phyloP scores from a whole-genome alignment of 495 filamentous ascomycete genomes.

The Jackrogersella minutella region DNA sequence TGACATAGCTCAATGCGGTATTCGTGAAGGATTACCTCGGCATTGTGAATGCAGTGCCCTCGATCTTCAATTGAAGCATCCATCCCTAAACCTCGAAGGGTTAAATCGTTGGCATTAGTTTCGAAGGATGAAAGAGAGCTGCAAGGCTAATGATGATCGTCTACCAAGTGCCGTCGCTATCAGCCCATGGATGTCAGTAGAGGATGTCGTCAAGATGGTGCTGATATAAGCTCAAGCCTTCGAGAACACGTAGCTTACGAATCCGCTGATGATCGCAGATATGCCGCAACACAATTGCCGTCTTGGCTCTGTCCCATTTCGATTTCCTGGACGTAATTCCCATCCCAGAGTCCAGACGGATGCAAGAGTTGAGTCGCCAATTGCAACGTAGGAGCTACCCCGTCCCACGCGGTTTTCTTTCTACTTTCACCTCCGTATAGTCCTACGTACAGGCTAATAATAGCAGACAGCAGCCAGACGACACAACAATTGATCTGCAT shows the following conservation, averaged over 20 bases:
- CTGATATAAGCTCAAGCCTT: conserved; percentile 12
- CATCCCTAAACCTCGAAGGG: conserved; percentile 1
- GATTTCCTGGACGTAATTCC: not conserved
- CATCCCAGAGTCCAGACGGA: conserved; percentile 3
- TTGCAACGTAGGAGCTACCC: not conserved
- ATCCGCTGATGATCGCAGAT: not conserved
- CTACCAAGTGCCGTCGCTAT: not conserved
- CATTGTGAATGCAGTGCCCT: conserved; percentile 10
- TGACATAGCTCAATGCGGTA: conserved; percentile 10
- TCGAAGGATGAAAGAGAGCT: not conserved
- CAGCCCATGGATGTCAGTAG: not conserved
- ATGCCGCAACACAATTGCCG: conserved; percentile 3
- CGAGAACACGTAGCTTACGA: conserved; percentile 8
- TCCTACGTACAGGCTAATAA: conserved; percentile 14
- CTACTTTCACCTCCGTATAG: not conserved
- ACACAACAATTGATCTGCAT: not conserved
- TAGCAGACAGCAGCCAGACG: not conserved
- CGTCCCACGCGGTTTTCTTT: not conserved
- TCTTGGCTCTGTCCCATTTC: not conserved
- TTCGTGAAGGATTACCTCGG: conserved; percentile 14
- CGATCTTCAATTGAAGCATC: conserved; percentile 12
- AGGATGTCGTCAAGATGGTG: not conserved
- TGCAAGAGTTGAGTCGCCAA: not conserved
- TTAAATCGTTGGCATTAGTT: conserved; percentile 3
- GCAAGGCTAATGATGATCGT: not conserved